A percentile compares a stretch with the other conserved stretches of the same genome.
phyloP scores from a whole-genome alignment of 306 rosid genomes.

The Quercus ilex region DNA sequence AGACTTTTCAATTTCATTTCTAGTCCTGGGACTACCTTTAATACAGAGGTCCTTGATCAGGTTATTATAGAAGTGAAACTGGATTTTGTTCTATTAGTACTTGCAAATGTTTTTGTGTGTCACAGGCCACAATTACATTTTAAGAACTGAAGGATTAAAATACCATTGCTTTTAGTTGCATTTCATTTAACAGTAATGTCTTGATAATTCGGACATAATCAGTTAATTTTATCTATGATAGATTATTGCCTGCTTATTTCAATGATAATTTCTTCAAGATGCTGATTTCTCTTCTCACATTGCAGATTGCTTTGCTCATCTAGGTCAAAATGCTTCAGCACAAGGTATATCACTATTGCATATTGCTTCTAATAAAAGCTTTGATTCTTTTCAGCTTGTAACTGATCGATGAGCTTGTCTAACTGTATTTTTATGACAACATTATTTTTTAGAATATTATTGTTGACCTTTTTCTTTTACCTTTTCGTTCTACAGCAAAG shows the following conservation, averaged over 20 bases:
- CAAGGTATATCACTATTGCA: slow-evolving; percentile 41
- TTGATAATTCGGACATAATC: neutral
- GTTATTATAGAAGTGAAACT: neutral
- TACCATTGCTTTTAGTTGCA: neutral
- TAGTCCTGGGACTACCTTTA: neutral
- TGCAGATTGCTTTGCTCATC: slow-evolving; percentile 87
- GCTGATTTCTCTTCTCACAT: slow-evolving; percentile 21
- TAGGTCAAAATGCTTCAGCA: slow-evolving; percentile 39
- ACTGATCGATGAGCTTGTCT: slow-evolving; percentile 12
- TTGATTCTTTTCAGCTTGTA: slow-evolving; percentile 3
- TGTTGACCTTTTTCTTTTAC: slow-evolving; percentile 30
- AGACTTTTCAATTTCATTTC: neutral
- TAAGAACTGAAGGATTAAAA: neutral
- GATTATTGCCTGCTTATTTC: neutral
- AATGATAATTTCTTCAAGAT: neutral
- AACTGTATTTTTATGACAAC: neutral
- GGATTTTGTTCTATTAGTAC: neutral
- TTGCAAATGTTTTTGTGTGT: neutral
- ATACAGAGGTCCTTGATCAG: neutral
- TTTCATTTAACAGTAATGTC: neutral
- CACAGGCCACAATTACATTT: neutral
- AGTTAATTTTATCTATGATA: neutral
- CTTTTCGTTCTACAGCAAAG: slow-evolving; percentile 42
- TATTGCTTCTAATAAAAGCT: neutral
- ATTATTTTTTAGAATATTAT: neutral